These are phyloP conservation scores for Podospora pseudoanserina DNA, from an alignment of 495 filamentous ascomycete genomes.

Conservation along the genomic window DNA sequence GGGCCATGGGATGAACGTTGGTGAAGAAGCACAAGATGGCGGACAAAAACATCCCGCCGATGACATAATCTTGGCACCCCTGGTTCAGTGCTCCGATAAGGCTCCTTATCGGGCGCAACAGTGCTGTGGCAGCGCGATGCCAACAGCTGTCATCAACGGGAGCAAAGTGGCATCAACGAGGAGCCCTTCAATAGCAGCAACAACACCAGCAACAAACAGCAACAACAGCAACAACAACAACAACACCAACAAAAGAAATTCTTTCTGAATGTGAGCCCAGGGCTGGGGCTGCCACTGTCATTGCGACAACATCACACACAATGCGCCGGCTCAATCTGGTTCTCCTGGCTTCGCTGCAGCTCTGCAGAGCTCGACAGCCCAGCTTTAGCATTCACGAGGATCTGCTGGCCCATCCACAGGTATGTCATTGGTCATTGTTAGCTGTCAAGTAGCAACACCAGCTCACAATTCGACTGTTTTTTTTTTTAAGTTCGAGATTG, in stretches of 20 bases:
- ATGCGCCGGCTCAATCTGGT: slow-evolving; percentile 48
- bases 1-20: too few relatives aligned
- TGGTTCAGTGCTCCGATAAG: slow-evolving; percentile 20
- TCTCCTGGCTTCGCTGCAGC: slow-evolving; percentile 40
- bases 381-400: slow-evolving; percentile 76
- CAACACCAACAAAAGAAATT: slow-evolving; percentile 6
- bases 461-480: background rate
- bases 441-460: slow-evolving; percentile 13
- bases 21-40: background rate
- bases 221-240: background rate
- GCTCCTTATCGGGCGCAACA: slow-evolving; percentile 27
- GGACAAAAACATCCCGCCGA: background rate
- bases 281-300: slow-evolving; percentile 23
- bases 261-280: slow-evolving; percentile 24
- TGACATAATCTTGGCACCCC: background rate
- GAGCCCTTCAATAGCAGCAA: background rate
- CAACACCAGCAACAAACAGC: background rate
- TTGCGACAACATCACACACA: slow-evolving; percentile 28
- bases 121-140: slow-evolving; percentile 5
- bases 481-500: slow-evolving; percentile 66
- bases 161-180: background rate
- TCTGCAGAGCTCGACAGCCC: slow-evolving; percentile 42
- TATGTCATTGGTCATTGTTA: slow-evolving; percentile 30
- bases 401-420: slow-evolving; percentile 86
- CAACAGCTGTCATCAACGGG: slow-evolving; percentile 18